phyloP scores from a whole-genome alignment of 441 rosid genomes.

The Erysimum pusillum region DNA sequence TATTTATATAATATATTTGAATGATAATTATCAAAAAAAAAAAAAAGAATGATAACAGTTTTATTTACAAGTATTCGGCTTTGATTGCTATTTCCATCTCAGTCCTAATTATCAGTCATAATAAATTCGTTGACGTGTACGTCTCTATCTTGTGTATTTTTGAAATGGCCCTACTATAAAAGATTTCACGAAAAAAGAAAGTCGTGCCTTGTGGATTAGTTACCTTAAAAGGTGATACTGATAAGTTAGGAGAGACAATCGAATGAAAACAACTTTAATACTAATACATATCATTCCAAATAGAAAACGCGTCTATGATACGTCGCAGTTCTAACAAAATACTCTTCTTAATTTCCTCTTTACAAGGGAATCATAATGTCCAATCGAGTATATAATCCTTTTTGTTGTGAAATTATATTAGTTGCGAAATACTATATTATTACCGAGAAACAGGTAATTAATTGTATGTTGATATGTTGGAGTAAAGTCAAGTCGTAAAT shows the following conservation, averaged over 20 bases:
- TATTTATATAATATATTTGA: no score
- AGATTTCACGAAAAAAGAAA: slow-evolving; percentile 42
- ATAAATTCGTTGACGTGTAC: slow-evolving; percentile 20
- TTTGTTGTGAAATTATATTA: not conserved
- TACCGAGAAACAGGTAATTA: not conserved
- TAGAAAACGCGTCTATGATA: slow-evolving; percentile 25
- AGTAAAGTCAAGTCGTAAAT: slow-evolving; percentile 26
- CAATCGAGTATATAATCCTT: not conserved
- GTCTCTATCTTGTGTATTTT: slow-evolving; percentile 6
- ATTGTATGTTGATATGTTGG: not conserved
- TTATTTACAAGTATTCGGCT: not conserved
- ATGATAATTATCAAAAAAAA: no score
- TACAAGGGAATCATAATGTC: not conserved
- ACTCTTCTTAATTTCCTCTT: not conserved
- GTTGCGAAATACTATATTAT: not conserved
- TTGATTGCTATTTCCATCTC: not conserved
- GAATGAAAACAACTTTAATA: slow-evolving; percentile 30
- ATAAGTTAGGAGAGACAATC: slow-evolving; percentile 29
- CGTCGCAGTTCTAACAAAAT: slow-evolving; percentile 26
- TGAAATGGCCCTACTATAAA: slow-evolving; percentile 16
- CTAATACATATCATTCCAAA: slow-evolving; percentile 22
- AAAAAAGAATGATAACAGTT: not conserved
- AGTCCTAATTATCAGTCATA: not conserved
- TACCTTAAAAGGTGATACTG: slow-evolving; percentile 25
- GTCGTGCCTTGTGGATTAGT: slow-evolving; percentile 36